A percentile compares a stretch with the other conserved stretches of the same genome.
Conservation (phyloP, 2,329 filamentous ascomycete genomes). For the Pseudopyricularia javanii region DNA sequence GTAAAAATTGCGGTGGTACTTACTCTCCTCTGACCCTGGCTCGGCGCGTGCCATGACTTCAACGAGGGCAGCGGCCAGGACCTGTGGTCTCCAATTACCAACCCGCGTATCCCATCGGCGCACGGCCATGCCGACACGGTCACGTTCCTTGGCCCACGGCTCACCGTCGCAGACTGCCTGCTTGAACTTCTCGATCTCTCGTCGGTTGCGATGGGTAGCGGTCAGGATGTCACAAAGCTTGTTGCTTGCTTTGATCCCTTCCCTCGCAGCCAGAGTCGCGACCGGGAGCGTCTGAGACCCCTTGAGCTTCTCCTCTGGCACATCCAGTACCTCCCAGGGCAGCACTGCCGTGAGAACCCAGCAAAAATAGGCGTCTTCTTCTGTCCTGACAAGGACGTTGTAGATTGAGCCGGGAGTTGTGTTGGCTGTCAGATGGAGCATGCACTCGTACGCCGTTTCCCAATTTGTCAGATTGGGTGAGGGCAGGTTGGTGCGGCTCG, state of each 20-base stretch:
- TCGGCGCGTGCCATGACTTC: slow-evolving; percentile 37
- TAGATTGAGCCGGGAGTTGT: slow-evolving; percentile 34
- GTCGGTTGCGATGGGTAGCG: slow-evolving; percentile 9
- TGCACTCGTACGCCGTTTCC: slow-evolving; percentile 48
- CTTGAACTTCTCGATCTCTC: slow-evolving; percentile 26
- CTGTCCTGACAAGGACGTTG: slow-evolving; percentile 43
- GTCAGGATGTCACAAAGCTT: slow-evolving; percentile 55
- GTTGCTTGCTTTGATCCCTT: slow-evolving; percentile 71
- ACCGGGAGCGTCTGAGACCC: slow-evolving; percentile 44
- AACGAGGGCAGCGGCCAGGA: slow-evolving; percentile 53
- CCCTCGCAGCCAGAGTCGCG: slow-evolving; percentile 52
- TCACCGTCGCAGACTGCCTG: slow-evolving; percentile 30
- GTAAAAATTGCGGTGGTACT: slow-evolving; percentile 1
- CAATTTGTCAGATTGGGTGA: slow-evolving; percentile 48
- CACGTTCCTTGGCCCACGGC: slow-evolving; percentile 37
- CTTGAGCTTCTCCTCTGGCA: slow-evolving; percentile 15
- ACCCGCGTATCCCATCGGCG: slow-evolving; percentile 53
- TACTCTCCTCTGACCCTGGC: slow-evolving; percentile 3
- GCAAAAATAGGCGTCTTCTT: slow-evolving; percentile 55
- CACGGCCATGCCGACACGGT: slow-evolving; percentile 62
- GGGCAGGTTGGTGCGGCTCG: slow-evolving; percentile 37
- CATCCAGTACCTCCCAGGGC: slow-evolving; percentile 52
- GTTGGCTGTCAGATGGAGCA: slow-evolving; percentile 37
- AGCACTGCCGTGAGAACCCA: slow-evolving; percentile 67
- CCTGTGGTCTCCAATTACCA: slow-evolving; percentile 58